Base-by-base conservation (phyloP, 2,329 filamentous ascomycete species). In the Fusarium sp. region DNA sequence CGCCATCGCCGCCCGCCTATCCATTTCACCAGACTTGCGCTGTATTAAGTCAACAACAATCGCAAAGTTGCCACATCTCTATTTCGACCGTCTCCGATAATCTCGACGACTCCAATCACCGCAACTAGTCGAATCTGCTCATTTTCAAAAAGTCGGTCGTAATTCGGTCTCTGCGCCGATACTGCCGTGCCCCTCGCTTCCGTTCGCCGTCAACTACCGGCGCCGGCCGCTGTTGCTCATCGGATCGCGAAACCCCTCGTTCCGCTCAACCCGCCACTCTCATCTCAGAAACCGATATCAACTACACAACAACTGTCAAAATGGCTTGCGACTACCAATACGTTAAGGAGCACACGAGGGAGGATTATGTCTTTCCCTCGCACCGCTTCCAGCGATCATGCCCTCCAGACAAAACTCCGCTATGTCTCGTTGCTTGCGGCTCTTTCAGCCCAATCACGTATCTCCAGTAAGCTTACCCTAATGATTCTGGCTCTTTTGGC, bases 391-490 rank as follows among this genome's bases (percentile, higher is more conserved):
- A 87, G 81, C 87, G 85, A 71, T 84, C 84, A 48, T 87, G 84
- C 57, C 86, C 90, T 72, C 81, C 87, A 82, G 84, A 69, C 89
- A 88, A 79, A 90, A 86, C 36, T 91, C 91, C 70, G 20, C 85
- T 93, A 45, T 89, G 93, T 13, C 87, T 93, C 61, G 90, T 93
- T 59, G 91, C 91, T 54, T 93, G 91, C 78, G 91, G 90, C 57
- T 90, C 88, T 78, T 95, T 81, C 81, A 72, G 67, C 59, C 67
- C 67, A 47, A 70, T 70, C 36, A 70, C 67, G 20, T 70, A 66
- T 38, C 67, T 70, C 20, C 67, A 70, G 67, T 70, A 70, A 63
- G 67, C 56, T 70, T 54, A 28, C 6, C 36, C 28, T 44, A 15
- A 38, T 36, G 20, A 44, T 35, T 18, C 26, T 28, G 24, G 36